These are phyloP conservation scores for Polygonum maritimum DNA, from an alignment of 148 eudicot species.

Conservation along the genomic window DNA sequence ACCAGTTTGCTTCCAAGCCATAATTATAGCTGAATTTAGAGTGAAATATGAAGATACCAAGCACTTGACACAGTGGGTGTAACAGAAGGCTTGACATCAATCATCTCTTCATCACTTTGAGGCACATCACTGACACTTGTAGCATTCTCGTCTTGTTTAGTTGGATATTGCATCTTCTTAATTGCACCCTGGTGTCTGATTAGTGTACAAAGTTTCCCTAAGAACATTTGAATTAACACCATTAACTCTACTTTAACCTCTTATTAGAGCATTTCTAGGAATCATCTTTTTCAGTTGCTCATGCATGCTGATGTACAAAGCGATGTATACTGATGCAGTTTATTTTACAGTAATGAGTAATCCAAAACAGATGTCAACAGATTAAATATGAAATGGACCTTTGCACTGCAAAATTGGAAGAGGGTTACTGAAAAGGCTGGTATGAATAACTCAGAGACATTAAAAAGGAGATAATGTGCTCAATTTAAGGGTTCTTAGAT, in stretches of 20 bases:
- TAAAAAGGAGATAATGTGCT: not conserved
- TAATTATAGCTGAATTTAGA: too few species aligned
- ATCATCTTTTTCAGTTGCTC: not conserved
- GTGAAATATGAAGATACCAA: too few species aligned
- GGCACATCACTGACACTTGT: constrained; percentile 30
- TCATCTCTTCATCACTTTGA: constrained; percentile 69
- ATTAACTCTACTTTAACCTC: not conserved
- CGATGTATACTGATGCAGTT: not conserved
- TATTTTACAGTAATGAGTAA: not conserved
- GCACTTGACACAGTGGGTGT: constrained; percentile 24
- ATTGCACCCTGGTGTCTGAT: constrained; percentile 8
- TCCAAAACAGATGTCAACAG: not conserved
- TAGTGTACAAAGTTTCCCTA: too few species aligned
- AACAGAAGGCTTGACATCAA: constrained; percentile 38
- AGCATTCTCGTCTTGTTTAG: constrained; percentile 57
- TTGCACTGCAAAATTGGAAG: not conserved
- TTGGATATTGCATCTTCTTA: constrained; percentile 44
- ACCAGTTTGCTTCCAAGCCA: too few species aligned
- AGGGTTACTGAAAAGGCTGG: not conserved
- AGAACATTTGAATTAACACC: not conserved
- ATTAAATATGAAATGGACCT: not conserved
- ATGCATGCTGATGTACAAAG: not conserved
- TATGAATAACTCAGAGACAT: not conserved
- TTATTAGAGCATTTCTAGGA: not conserved
- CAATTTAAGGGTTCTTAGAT: too few species aligned